phyloP scores from a whole-genome alignment of 192 early-diverging fungal species.

The Umbelopsis isabellina region DNA sequence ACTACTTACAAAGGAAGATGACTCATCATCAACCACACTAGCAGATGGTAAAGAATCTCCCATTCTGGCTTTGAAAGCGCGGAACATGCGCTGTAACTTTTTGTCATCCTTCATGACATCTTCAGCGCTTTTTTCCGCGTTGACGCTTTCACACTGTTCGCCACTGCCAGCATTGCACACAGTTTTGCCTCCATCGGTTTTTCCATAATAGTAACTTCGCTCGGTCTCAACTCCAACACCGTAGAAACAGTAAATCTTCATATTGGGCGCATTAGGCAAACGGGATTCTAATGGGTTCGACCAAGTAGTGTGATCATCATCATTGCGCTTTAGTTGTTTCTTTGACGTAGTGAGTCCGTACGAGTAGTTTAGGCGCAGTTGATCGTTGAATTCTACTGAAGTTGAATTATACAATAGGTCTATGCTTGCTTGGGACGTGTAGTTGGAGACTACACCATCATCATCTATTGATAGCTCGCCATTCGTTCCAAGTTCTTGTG shows the following conservation, averaged over 20 bases:
- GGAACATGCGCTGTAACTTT: constrained; percentile 7
- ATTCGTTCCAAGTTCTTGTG: not conserved
- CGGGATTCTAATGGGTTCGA: constrained; percentile 75
- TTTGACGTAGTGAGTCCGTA: constrained; percentile 65
- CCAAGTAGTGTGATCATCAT: constrained; percentile 70
- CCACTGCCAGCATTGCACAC: constrained; percentile 31
- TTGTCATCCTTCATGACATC: constrained; percentile 11
- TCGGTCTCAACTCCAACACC: constrained; percentile 81
- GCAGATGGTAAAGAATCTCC: constrained; percentile 34
- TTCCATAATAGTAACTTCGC: constrained; percentile 80
- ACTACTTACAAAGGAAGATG: not conserved
- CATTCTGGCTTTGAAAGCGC: constrained; percentile 2
- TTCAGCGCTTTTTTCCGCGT: not conserved
- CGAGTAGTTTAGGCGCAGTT: constrained; percentile 65
- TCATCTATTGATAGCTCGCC: not conserved
- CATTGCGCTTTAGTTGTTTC: constrained; percentile 58
- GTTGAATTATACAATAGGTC: constrained; percentile 57
- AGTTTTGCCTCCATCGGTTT: constrained; percentile 24
- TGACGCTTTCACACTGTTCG: constrained; percentile 32
- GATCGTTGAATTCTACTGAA: constrained; percentile 46
- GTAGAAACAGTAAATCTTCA: constrained; percentile 85
- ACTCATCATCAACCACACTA: constrained; percentile 4
- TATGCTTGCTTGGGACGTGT: constrained; percentile 33
- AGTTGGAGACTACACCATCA: not conserved
- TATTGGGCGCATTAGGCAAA: constrained; percentile 59